Evolutionary conservation across 257 asterid genomes (phyloP).

Genomic region (Jacaranda mimosifolia): DNA sequence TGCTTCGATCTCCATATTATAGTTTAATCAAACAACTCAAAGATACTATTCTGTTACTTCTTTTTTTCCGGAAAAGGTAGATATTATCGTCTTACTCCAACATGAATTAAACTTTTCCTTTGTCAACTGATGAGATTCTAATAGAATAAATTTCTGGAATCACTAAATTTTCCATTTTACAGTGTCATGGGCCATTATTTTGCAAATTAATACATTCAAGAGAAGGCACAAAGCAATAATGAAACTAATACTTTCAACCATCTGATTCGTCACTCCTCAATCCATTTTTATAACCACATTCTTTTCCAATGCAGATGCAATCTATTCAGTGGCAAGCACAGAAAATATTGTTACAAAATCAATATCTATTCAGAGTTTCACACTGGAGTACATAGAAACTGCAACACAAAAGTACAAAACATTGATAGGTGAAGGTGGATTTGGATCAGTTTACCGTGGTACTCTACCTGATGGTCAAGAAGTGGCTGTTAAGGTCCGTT

Average conservation of each 20-base stretch:
- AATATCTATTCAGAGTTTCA: constrained; percentile 62
- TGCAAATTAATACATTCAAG: background rate
- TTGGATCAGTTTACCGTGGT: constrained; percentile 86
- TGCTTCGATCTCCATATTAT: background rate
- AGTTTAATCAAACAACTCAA: background rate
- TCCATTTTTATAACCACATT: constrained; percentile 1
- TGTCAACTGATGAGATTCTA: background rate
- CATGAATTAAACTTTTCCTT: background rate
- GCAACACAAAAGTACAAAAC: constrained; percentile 76
- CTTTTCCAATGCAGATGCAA: constrained; percentile 70
- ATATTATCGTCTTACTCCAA: background rate
- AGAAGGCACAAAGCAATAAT: constrained; percentile 19
- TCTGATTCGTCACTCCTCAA: background rate
- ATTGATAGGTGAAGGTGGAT: constrained; percentile 93
- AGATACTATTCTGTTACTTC: background rate
- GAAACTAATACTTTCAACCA: constrained; percentile 3
- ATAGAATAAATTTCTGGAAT: background rate
- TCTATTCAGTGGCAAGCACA: constrained; percentile 70
- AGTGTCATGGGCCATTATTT: background rate
- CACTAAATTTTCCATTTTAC: background rate
- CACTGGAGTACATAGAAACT: constrained; percentile 63
- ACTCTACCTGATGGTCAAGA: constrained; percentile 82
- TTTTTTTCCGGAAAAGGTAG: background rate
- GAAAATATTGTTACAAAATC: constrained; percentile 57
- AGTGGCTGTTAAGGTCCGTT: constrained; percentile 92